Evolutionary conservation across 1,139 yeast species (phyloP).

Genomic region (Saccharomyces hybrid): DNA sequence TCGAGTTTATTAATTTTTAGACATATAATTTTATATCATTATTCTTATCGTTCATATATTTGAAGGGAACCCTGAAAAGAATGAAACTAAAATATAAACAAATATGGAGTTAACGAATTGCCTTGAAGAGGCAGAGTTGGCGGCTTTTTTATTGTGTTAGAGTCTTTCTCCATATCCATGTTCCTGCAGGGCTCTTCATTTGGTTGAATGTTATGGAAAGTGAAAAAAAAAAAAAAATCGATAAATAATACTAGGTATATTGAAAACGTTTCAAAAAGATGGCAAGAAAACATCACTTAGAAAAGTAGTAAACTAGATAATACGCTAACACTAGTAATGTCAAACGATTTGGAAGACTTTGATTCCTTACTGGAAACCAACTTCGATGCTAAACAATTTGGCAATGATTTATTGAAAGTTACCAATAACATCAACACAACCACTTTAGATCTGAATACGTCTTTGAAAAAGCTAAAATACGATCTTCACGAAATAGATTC

Average conservation of each 20-base stretch:
- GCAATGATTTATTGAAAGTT: conserved; percentile 60
- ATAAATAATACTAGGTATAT: too few relatives aligned
- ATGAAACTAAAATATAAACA: too few relatives aligned
- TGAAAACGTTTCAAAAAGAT: too few relatives aligned
- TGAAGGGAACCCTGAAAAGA: background rate
- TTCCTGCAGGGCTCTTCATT: background rate
- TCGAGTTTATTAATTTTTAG: background rate
- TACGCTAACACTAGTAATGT: conserved; percentile 1
- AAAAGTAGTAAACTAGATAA: background rate
- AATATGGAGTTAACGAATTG: background rate
- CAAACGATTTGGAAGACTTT: conserved; percentile 43
- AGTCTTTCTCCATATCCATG: too few relatives aligned
- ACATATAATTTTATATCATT: background rate
- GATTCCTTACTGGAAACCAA: conserved; percentile 54
- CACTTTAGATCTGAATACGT: conserved; percentile 62
- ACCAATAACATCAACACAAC: conserved; percentile 53
- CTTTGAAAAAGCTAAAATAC: conserved; percentile 64
- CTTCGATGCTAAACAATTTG: conserved; percentile 51
- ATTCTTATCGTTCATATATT: background rate
- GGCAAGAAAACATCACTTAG: background rate
- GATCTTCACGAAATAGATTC: conserved; percentile 67
- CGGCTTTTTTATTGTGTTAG: background rate
- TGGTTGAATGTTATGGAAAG: background rate
- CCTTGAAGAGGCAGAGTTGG: background rate
- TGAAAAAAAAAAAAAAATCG: too few relatives aligned